Evolutionary conservation across 2,329 filamentous ascomycete species (phyloP).

Genomic region (Alternaria sp.): DNA sequence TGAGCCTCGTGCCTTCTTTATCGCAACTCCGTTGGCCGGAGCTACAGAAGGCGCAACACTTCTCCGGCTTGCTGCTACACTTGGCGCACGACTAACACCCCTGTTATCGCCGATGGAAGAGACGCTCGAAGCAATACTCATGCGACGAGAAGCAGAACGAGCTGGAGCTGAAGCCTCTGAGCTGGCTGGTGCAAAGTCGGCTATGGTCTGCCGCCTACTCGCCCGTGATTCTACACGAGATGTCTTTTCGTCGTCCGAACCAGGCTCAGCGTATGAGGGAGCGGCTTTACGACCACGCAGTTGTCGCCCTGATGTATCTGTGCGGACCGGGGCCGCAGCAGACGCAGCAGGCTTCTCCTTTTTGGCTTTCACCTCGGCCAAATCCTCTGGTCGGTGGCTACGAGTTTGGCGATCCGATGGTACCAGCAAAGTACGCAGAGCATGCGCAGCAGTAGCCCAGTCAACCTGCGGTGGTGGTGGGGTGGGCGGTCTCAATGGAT

Average conservation of each 20-base stretch:
- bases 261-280: constrained; percentile 60
- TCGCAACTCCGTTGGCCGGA: constrained; percentile 51
- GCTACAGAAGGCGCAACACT: constrained; percentile 29
- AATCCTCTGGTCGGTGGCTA: constrained; percentile 79
- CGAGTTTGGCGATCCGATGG: constrained; percentile 75
- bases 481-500: constrained; percentile 57
- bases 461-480: constrained; percentile 81
- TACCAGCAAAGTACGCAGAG: constrained; percentile 81
- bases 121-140: constrained; percentile 54
- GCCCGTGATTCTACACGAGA: constrained; percentile 34
- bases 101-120: constrained; percentile 46
- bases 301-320: constrained; percentile 63
- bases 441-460: constrained; percentile 84
- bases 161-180: constrained; percentile 28
- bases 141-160: constrained; percentile 45
- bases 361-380: constrained; percentile 65
- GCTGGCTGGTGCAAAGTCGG: constrained; percentile 40
- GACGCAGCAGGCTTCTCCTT: constrained; percentile 58
- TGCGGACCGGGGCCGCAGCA: constrained; percentile 42
- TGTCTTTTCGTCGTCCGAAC: constrained; percentile 47
- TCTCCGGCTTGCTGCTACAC: constrained; percentile 48
- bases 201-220: constrained; percentile 49
- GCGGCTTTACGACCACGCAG: constrained; percentile 71
- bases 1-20: constrained; percentile 66
- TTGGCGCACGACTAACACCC: constrained; percentile 44